A percentile compares a stretch with the other conserved stretches of the same genome.
Evolutionary conservation across 2,329 filamentous ascomycete genomes (phyloP).

Genomic region (Colletotrichum camelliae): DNA sequence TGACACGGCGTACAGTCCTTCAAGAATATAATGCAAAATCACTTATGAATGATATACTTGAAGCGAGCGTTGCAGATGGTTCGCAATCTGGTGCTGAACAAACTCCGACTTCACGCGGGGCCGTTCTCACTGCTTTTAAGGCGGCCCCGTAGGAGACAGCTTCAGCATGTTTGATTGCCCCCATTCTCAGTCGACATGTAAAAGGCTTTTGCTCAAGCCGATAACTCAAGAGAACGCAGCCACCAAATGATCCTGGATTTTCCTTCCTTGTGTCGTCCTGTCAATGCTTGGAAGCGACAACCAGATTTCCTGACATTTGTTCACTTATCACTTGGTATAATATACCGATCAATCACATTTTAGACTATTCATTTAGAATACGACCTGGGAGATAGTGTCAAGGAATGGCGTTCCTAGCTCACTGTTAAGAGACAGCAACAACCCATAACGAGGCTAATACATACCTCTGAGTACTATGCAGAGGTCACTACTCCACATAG

Average conservation of each 20-base stretch:
- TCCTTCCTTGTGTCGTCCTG: no score
- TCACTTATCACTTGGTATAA: not conserved
- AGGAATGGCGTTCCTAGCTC: not conserved
- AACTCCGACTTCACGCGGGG: not conserved
- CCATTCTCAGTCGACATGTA: not conserved
- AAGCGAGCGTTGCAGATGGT: not conserved
- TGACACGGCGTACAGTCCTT: not conserved
- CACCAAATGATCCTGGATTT: no score
- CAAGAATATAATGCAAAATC: not conserved
- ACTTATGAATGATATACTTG: not conserved
- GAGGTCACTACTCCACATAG: no score
- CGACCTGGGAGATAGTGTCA: not conserved
- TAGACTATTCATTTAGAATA: not conserved
- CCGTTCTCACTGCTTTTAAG: not conserved
- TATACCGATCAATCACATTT: not conserved
- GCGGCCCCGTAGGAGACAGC: not conserved
- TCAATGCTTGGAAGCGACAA: no score
- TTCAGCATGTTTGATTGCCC: not conserved
- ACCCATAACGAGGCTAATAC: no score
- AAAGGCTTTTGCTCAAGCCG: not conserved
- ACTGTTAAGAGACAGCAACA: no score
- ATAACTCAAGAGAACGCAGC: not conserved
- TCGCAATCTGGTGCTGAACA: not conserved
- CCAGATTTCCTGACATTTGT: no score
- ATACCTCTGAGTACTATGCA: no score